Base-by-base conservation (phyloP, 768 basidiomycete genomes). In the Crucibulum laeve region DNA sequence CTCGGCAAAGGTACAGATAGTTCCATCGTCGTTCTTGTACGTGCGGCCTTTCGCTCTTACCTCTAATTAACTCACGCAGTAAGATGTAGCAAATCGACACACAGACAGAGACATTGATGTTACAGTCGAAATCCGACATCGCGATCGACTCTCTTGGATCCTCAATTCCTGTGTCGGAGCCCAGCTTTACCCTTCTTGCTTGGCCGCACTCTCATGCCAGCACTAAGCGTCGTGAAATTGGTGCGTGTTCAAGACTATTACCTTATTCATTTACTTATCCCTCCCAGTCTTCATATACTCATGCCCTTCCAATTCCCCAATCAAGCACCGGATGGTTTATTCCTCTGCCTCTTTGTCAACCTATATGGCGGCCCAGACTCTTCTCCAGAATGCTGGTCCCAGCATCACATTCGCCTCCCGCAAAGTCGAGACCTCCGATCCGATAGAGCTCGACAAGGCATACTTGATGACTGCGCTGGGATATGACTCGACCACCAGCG, bases 311-410 rank as follows among this genome's bases (percentile, higher is more conserved):
- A 55, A 63, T 11, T 90, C 87, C 4, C 87, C 88, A 1, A 74
- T 96, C 64, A 91, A 90, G 55, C 71, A 83, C 48, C 77, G 92
- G 34, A 93, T 98, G 89, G 58, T 96, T 25, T 95, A 94, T 64
- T 90, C 91, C 0, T 82, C 85, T 2, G 82, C 80, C 6, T 77
- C 78, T 8, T 53, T 70, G 7, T 61, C 75, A 15, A 71, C 84
- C 5, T 84, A 77, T 53, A 69, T 72, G 40, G 64, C 75, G 5
- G 80, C 77, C 24, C 82, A 81, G 48, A 64, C 62, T 4, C 55
- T 84, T 2, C 69, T 79, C 48, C 63, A 64, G 40, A 71, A 63
- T 11, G 64, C 62, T 39, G 65, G 65, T 22, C 65, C 69, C 14
- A 67, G 65, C 21, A 63, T 70, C 6, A 47, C 53, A 18, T 47